Conservation (phyloP, 164 flowering plant species). For the Liquidambar formosana region DNA sequence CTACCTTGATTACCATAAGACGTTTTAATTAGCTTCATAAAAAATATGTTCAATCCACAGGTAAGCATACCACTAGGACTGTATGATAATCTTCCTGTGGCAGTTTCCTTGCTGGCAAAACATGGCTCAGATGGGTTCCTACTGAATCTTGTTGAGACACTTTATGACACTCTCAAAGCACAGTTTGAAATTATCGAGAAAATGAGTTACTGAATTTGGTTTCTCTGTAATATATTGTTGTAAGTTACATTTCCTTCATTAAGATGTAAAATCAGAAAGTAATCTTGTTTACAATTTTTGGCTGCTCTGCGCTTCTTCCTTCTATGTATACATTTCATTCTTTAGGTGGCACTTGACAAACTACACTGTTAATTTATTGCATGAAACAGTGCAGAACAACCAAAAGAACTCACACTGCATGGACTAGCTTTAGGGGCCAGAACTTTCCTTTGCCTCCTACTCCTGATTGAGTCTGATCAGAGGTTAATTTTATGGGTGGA, state of each 20-base stretch:
- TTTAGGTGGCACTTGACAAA: no score
- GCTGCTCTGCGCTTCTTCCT: no score
- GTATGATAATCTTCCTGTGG: slow-evolving; percentile 59
- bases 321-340: no score
- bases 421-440: no score
- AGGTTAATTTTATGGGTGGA: no score
- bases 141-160: slow-evolving; percentile 56
- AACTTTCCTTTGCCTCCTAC: no score
- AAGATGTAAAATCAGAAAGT: no score
- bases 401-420: no score
- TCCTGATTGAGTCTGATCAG: no score
- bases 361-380: no score
- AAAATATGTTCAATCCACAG: slow-evolving; percentile 30
- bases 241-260: not conserved
- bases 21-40: not conserved
- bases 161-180: slow-evolving; percentile 44
- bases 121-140: slow-evolving; percentile 77
- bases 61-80: slow-evolving; percentile 75
- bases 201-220: slow-evolving; percentile 10
- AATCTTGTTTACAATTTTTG: no score
- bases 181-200: slow-evolving; percentile 28
- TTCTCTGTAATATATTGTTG: not conserved
- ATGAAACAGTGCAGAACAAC: no score
- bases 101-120: slow-evolving; percentile 74
- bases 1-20: not conserved